Evolutionary conservation across 495 filamentous ascomycete species (phyloP).

Genomic region (Pyrenula aspistea): DNA sequence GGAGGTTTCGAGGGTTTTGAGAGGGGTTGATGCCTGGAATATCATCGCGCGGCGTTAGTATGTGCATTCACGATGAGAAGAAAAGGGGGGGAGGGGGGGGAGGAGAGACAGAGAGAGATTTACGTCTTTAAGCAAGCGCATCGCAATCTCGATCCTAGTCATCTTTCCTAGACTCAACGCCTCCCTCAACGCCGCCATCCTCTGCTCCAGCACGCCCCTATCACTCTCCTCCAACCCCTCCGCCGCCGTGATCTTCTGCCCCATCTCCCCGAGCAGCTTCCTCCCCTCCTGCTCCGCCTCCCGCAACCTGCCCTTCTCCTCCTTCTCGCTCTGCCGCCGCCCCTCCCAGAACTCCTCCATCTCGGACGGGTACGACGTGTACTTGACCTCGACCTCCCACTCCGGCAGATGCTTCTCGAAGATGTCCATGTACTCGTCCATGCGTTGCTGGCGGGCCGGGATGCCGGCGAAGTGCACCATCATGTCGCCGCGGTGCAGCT

Average conservation of each 20-base stretch:
- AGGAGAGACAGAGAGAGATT: not conserved
- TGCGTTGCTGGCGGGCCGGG: slow-evolving; percentile 13
- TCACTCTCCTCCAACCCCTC: not conserved
- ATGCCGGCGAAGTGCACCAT: slow-evolving; percentile 25
- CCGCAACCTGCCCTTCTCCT: slow-evolving; percentile 1
- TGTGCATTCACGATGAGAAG: too few species aligned
- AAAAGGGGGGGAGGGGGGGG: not conserved
- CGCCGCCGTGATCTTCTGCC: slow-evolving; percentile 4
- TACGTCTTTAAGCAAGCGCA: not conserved
- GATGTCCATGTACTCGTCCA: slow-evolving; percentile 16
- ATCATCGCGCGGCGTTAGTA: not conserved
- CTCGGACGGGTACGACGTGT: slow-evolving; percentile 22
- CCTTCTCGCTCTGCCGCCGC: slow-evolving; percentile 6
- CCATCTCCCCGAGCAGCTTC: slow-evolving; percentile 8
- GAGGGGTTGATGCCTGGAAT: not conserved
- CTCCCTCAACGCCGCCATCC: not conserved
- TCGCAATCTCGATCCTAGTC: not conserved
- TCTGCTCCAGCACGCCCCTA: not conserved
- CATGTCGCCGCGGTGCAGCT: slow-evolving; percentile 18
- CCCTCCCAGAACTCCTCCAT: slow-evolving; percentile 22
- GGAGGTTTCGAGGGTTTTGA: not conserved
- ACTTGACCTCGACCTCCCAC: slow-evolving; percentile 22
- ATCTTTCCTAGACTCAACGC: not conserved
- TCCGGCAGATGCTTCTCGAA: slow-evolving; percentile 24
- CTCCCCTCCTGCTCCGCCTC: slow-evolving; percentile 6